phyloP scores from a whole-genome alignment of 1,139 yeast species.

The Saccharomyces hybrid region DNA sequence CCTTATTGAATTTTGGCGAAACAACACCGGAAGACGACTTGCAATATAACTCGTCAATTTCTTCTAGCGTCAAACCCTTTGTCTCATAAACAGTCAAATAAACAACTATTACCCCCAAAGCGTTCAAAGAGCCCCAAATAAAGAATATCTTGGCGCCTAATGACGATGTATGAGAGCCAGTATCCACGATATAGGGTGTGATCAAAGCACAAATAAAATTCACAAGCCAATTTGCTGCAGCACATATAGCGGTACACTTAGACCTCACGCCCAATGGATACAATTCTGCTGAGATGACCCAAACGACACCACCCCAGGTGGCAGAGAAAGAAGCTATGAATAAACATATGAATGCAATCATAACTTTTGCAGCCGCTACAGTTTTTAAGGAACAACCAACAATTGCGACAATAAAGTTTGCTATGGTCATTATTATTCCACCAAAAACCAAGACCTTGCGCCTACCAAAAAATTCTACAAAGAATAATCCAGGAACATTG shows the following conservation, averaged over 20 bases:
- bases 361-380: conserved; percentile 53
- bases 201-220: conserved; percentile 72
- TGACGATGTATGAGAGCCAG: conserved; percentile 56
- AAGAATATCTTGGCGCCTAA: conserved; percentile 65
- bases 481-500: conserved; percentile 63
- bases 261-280: conserved; percentile 76
- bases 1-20: conserved; percentile 27
- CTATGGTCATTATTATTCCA: conserved; percentile 56
- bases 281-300: conserved; percentile 70
- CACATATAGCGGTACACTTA: conserved; percentile 70
- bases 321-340: conserved; percentile 77
- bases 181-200: conserved; percentile 63
- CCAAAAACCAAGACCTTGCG: conserved; percentile 54
- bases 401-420: conserved; percentile 58
- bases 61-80: conserved; percentile 66
- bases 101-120: conserved; percentile 49
- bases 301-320: conserved; percentile 86
- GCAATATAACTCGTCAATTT: conserved; percentile 62
- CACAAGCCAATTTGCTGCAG: conserved; percentile 75
- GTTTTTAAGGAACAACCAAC: conserved; percentile 51
- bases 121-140: conserved; percentile 67
- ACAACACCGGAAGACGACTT: conserved; percentile 32
- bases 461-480: conserved; percentile 65
- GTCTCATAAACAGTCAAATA: conserved; percentile 68
- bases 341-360: conserved; percentile 72